Evolutionary conservation across 441 rosid species (phyloP).

Genomic region (Corymbia citriodora): DNA sequence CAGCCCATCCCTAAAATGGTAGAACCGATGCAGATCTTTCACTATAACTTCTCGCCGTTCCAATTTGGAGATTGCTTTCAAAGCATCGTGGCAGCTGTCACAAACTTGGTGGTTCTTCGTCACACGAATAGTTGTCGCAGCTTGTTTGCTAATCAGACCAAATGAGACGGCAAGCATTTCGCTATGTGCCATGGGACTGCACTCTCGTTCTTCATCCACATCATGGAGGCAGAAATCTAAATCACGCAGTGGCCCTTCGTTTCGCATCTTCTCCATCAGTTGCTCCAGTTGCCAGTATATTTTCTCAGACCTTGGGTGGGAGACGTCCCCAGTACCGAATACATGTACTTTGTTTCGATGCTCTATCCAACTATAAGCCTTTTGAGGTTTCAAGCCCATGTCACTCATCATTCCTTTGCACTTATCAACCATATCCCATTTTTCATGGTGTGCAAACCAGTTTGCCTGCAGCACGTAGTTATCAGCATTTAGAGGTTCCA

Average conservation of each 20-base stretch:
- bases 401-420: slow-evolving; percentile 19
- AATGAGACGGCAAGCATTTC: slow-evolving; percentile 48
- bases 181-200: slow-evolving; percentile 32
- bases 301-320: slow-evolving; percentile 43
- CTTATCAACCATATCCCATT: slow-evolving; percentile 29
- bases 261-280: slow-evolving; percentile 26
- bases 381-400: slow-evolving; percentile 38
- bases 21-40: slow-evolving; percentile 20
- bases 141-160: slow-evolving; percentile 39
- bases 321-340: slow-evolving; percentile 43
- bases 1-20: neutral
- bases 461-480: slow-evolving; percentile 37
- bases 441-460: slow-evolving; percentile 22
- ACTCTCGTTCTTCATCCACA: slow-evolving; percentile 40
- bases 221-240: slow-evolving; percentile 29
- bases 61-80: slow-evolving; percentile 17
- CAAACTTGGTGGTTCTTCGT: slow-evolving; percentile 36
- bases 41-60: slow-evolving; percentile 30
- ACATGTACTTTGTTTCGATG: slow-evolving; percentile 37
- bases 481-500: slow-evolving; percentile 39
- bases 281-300: slow-evolving; percentile 29
- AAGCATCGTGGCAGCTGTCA: slow-evolving; percentile 24
- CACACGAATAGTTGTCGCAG: slow-evolving; percentile 21
- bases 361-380: slow-evolving; percentile 50
- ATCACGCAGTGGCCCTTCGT: neutral